These are phyloP conservation scores for Coemansia sp. DNA, from an alignment of 192 early-diverging fungal genomes.

Conservation along the genomic window DNA sequence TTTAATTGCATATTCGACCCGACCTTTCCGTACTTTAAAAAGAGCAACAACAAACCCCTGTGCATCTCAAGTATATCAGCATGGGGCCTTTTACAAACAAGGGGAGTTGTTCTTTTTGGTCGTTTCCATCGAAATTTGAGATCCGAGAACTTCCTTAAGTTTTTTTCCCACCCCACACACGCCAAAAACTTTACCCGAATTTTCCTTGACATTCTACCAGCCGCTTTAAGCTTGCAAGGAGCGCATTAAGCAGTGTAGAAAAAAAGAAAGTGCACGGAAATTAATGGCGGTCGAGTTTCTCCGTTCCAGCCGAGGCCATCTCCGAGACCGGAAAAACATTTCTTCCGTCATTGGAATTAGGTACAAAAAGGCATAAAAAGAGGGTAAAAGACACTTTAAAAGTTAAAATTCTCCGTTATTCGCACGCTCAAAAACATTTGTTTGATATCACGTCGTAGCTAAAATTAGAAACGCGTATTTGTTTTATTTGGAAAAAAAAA, in stretches of 20 bases:
- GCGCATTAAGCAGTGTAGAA: neutral
- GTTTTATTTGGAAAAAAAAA: too few species aligned
- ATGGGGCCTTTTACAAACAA: neutral
- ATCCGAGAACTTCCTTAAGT: neutral
- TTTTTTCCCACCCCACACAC: neutral
- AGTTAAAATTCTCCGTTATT: too few species aligned
- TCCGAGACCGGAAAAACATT: conserved; percentile 4
- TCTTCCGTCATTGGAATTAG: neutral
- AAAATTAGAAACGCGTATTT: too few species aligned
- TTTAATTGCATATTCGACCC: neutral
- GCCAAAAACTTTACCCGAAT: conserved; percentile 14
- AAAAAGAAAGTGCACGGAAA: neutral
- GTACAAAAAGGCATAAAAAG: too few species aligned
- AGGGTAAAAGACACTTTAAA: too few species aligned
- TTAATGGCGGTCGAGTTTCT: neutral
- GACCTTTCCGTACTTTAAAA: too few species aligned
- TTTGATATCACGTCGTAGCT: too few species aligned
- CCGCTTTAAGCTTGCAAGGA: neutral
- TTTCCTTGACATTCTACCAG: neutral
- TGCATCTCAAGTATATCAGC: too few species aligned
- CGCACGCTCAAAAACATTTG: too few species aligned
- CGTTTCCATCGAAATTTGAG: too few species aligned
- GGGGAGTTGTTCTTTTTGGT: neutral
- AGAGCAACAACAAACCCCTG: too few species aligned
- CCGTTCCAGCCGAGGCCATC: neutral